A percentile compares a stretch with the other conserved stretches of the same genome.
Conservation (phyloP, 164 flowering plant genomes). For the Chloranthus sessilifolius region DNA sequence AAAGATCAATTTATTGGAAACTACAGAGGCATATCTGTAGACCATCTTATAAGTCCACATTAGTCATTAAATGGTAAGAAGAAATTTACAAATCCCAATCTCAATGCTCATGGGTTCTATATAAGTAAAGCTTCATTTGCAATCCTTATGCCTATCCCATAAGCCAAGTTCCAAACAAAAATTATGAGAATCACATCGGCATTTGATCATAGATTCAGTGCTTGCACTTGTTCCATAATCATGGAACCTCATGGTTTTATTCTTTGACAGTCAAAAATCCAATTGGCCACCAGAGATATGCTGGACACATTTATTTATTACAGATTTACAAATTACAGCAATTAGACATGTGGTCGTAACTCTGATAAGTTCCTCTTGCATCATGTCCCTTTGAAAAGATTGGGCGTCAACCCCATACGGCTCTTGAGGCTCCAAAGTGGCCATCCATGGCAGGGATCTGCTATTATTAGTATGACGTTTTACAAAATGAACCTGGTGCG, state of each 20-base stretch:
- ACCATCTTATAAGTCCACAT: too few relatives aligned
- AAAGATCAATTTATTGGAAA: too few relatives aligned
- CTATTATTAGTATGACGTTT: constrained; percentile 1
- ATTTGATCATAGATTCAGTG: too few relatives aligned
- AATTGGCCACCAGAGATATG: too few relatives aligned
- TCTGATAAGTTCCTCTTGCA: background rate
- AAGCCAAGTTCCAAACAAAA: too few relatives aligned
- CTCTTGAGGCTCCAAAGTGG: background rate
- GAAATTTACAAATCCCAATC: too few relatives aligned
- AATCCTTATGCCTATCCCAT: too few relatives aligned
- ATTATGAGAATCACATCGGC: too few relatives aligned
- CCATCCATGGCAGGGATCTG: background rate
- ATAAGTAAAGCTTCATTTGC: too few relatives aligned
- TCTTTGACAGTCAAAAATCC: background rate
- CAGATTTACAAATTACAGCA: background rate
- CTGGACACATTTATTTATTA: background rate
- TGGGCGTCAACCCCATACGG: background rate
- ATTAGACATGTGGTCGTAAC: background rate
- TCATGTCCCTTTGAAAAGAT: background rate
- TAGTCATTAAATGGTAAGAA: too few relatives aligned
- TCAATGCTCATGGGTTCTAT: too few relatives aligned
- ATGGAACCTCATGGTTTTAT: background rate
- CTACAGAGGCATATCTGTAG: too few relatives aligned
- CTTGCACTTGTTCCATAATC: background rate
- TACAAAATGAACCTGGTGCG: background rate